Evolutionary conservation across 2,329 filamentous ascomycete species (phyloP), one percentile per base, ranked within the genome.

Genomic region (Scedosporium apiospermum): DNA sequence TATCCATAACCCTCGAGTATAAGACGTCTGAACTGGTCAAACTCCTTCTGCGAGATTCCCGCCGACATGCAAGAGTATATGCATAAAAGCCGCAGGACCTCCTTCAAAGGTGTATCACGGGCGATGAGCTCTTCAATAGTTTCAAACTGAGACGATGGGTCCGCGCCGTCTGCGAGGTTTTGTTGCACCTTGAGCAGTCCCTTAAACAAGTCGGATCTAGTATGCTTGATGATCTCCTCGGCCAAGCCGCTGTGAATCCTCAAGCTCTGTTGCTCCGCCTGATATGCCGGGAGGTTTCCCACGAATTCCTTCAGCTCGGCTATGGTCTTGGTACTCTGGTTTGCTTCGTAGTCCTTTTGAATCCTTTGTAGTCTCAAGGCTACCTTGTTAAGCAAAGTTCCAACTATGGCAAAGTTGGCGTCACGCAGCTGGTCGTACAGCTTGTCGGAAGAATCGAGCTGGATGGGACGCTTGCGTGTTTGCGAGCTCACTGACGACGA

Each of bases 161-260:
- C 95, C 9, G 90, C 87, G 38, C 93, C 93, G 0, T 93, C 93
- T 26, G 92, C 93, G 55, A 98, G 83, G 71, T 96, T 97, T 72
- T 99, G 95, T 72, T 99, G 95, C 4, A 98, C 90, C 76, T 98
- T 95, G 1, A 99, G 80, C 46, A 92, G 80, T 65, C 90, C 89
- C 66, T 88, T 90, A 78, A 99, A 99, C 63, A 90, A 84, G 69
- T 98, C 93, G 18, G 91, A 89, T 60, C 90, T 85, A 0, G 95
- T 99, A 69, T 92, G 86, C 71, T 96, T 95, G 80, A 96, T 93
- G 62, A 99, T 95, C 67, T 97, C 93, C 75, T 98, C 95, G 1
- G 93, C 92, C 55, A 99, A 82, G 6, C 89, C 90, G 1, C 93
- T 96, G 71, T 99, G 95, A 34, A 93, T 85, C 66, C 95, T 92